Evolutionary conservation across 2,329 filamentous ascomycete species (phyloP).

Genomic region (Diaporthe batatas): DNA sequence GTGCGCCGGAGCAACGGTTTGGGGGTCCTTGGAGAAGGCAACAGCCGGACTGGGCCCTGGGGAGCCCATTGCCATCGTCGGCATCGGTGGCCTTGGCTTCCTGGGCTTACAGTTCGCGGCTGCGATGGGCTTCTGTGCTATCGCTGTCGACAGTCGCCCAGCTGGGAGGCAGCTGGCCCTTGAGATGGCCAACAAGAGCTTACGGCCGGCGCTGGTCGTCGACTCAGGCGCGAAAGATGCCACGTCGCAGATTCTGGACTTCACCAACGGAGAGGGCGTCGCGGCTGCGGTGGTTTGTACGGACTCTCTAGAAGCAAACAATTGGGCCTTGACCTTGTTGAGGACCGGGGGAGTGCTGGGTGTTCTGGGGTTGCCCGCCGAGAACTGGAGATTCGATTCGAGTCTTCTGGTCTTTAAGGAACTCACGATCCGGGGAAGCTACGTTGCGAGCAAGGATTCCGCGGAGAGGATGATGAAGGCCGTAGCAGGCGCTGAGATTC

Average conservation of each 20-base stretch:
- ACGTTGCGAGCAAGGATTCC: conserved; percentile 3
- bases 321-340: conserved; percentile 13
- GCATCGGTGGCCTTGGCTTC: conserved; percentile 18
- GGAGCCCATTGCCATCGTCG: conserved; percentile 2
- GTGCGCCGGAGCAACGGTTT: conserved; percentile 15
- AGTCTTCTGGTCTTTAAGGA: conserved; percentile 7
- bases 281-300: conserved; percentile 16
- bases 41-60: background rate
- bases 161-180: conserved; percentile 10
- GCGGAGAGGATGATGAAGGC: conserved; percentile 17
- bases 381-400: conserved; percentile 12
- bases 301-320: conserved; percentile 5
- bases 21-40: conserved; percentile 9
- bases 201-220: conserved; percentile 17
- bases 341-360: conserved; percentile 8
- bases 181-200: conserved; percentile 3
- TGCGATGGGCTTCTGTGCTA: conserved; percentile 1
- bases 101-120: conserved; percentile 18
- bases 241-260: conserved; percentile 2
- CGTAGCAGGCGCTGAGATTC: background rate
- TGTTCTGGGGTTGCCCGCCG: background rate
- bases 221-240: background rate
- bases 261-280: conserved; percentile 15
- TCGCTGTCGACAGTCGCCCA: conserved; percentile 20
- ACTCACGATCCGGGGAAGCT: conserved; percentile 22